Percentiles rank a stretch among this genome's conserved stretches.
phyloP scores from a whole-genome alignment of 257 asterid genomes.

The Solanum acaule region DNA sequence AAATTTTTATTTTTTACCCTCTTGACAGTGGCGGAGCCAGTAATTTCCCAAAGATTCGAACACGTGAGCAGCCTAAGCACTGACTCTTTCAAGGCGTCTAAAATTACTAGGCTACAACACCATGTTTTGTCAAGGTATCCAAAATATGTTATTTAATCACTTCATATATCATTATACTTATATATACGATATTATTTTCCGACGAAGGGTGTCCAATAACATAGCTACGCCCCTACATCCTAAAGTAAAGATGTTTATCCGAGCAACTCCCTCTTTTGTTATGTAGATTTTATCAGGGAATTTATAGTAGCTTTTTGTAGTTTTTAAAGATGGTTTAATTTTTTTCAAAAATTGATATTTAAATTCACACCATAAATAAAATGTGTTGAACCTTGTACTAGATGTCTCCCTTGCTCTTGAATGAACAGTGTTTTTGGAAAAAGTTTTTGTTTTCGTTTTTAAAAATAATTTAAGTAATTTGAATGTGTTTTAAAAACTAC shows the following conservation, averaged over 20 bases:
- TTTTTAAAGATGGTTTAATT: too few species aligned
- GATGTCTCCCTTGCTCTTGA: neutral
- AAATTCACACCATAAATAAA: neutral
- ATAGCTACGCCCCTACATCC: neutral
- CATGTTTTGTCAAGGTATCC: too few species aligned
- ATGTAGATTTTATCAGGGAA: neutral
- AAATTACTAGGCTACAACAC: too few species aligned
- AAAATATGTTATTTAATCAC: too few species aligned
- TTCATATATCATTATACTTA: too few species aligned
- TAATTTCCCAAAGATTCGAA: too few species aligned
- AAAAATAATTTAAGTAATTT: neutral
- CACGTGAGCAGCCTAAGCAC: too few species aligned
- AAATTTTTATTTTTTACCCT: neutral
- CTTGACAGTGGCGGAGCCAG: too few species aligned
- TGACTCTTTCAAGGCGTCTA: too few species aligned
- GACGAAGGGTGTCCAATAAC: too few species aligned
- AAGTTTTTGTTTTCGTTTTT: neutral
- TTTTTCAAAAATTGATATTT: neutral
- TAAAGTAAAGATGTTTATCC: neutral
- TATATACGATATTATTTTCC: too few species aligned
- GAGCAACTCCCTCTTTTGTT: neutral
- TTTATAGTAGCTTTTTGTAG: neutral
- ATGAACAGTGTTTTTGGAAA: neutral
- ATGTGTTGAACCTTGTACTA: neutral
- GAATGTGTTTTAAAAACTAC: neutral